phyloP scores from a whole-genome alignment of 257 asterid genomes.

The Solanum tarapatanum region DNA sequence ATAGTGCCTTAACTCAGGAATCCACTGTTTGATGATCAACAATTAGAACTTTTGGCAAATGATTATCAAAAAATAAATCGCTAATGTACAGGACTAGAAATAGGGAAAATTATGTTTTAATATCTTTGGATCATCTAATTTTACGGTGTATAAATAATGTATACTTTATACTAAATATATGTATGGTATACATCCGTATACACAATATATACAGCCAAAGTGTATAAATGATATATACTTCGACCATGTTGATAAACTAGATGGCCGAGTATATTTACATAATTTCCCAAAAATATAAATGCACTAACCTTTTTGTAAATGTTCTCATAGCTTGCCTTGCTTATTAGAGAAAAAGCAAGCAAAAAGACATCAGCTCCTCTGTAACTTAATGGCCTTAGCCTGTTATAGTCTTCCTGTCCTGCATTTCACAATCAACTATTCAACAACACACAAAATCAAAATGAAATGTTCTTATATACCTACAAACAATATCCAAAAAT shows the following conservation, averaged over 20 bases:
- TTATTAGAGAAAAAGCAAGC: constrained; percentile 62
- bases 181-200: not conserved
- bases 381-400: constrained; percentile 73
- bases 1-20: constrained; percentile 63
- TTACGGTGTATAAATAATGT: not conserved
- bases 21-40: constrained; percentile 41
- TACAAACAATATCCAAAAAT: not conserved
- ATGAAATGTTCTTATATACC: not conserved
- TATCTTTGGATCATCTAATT: not conserved
- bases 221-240: not conserved
- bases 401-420: constrained; percentile 93
- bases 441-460: not conserved
- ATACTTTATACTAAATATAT: not conserved
- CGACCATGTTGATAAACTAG: not conserved
- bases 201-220: not conserved
- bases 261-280: not conserved
- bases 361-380: constrained; percentile 87
- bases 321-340: constrained; percentile 88
- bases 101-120: no score
- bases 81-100: not conserved
- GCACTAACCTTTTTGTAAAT: constrained; percentile 53
- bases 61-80: not conserved
- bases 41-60: not conserved
- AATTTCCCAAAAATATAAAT: not conserved
- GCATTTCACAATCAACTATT: not conserved